phyloP scores from a whole-genome alignment of 192 early-diverging fungal species.

The Dissophora ornata region DNA sequence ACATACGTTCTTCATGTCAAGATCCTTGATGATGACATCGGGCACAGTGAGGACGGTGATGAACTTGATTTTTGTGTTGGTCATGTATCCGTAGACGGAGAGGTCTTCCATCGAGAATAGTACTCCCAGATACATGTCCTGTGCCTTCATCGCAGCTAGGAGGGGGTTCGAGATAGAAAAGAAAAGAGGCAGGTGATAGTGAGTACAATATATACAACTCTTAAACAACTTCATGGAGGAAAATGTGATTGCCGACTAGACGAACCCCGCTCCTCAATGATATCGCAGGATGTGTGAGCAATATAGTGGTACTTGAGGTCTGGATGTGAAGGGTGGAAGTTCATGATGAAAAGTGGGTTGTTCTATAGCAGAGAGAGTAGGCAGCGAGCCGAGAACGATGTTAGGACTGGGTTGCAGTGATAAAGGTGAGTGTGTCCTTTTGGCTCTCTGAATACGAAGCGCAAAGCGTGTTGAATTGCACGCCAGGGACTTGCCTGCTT shows the following conservation, averaged over 20 bases:
- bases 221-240: background rate
- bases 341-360: constrained; percentile 88
- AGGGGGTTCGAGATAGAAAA: background rate
- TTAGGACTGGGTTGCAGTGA: no score
- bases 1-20: constrained; percentile 82
- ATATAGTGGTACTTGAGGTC: constrained; percentile 92
- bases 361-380: constrained; percentile 64
- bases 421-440: no score
- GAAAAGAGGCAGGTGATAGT: background rate
- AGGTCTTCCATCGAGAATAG: constrained; percentile 91
- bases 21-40: constrained; percentile 81
- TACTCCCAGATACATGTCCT: constrained; percentile 89
- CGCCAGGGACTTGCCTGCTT: constrained; percentile 58
- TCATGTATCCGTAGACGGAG: constrained; percentile 90
- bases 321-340: constrained; percentile 76
- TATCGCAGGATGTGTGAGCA: constrained; percentile 91
- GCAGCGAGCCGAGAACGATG: background rate
- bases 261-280: constrained; percentile 87
- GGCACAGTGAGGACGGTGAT: constrained; percentile 74
- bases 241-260: no score
- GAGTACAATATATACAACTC: no score
- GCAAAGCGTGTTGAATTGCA: background rate
- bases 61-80: constrained; percentile 87
- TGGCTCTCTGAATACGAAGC: no score
- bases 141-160: constrained; percentile 66